Percentiles rank a stretch among this genome's conserved stretches.
Evolutionary conservation across 2,329 filamentous ascomycete genomes (phyloP).

Genomic region (Lecanicillium sp.): DNA sequence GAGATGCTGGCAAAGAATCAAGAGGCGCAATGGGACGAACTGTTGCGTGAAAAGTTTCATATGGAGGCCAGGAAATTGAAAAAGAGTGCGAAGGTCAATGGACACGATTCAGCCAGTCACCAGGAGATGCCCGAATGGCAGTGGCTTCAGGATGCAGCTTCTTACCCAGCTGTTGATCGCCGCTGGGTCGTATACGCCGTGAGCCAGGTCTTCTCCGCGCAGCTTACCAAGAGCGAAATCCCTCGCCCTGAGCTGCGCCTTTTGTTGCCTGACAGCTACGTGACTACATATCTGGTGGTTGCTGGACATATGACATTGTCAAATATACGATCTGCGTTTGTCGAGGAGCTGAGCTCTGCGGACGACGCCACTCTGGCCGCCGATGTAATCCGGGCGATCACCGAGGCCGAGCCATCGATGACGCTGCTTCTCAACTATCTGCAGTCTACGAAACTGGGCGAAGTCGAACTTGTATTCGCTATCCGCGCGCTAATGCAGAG

Average conservation of each 20-base stretch:
- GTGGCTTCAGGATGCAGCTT: constrained; percentile 33
- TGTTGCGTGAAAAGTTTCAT: constrained; percentile 42
- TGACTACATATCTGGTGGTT: constrained; percentile 51
- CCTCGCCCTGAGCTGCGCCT: constrained; percentile 23
- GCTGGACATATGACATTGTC: constrained; percentile 53
- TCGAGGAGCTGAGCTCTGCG: constrained; percentile 33
- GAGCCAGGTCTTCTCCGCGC: constrained; percentile 52
- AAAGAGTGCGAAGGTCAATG: constrained; percentile 10
- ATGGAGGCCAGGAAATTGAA: constrained; percentile 25
- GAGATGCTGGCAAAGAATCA: constrained; percentile 37
- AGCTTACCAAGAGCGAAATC: constrained; percentile 31
- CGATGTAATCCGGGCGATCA: constrained; percentile 55
- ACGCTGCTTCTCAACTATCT: constrained; percentile 60
- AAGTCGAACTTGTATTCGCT: constrained; percentile 58
- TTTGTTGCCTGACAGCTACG: constrained; percentile 42
- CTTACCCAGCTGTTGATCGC: constrained; percentile 51
- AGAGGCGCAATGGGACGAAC: constrained; percentile 39
- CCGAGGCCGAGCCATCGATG: constrained; percentile 60
- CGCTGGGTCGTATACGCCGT: constrained; percentile 59
- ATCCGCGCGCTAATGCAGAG: constrained; percentile 62
- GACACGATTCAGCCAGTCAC: not conserved
- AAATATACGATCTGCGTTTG: constrained; percentile 52
- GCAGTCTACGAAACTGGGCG: constrained; percentile 55
- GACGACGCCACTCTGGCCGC: constrained; percentile 44
- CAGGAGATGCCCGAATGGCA: constrained; percentile 35